phyloP scores from a whole-genome alignment of 495 filamentous ascomycete species.

The Rhizodiscina lignyota region DNA sequence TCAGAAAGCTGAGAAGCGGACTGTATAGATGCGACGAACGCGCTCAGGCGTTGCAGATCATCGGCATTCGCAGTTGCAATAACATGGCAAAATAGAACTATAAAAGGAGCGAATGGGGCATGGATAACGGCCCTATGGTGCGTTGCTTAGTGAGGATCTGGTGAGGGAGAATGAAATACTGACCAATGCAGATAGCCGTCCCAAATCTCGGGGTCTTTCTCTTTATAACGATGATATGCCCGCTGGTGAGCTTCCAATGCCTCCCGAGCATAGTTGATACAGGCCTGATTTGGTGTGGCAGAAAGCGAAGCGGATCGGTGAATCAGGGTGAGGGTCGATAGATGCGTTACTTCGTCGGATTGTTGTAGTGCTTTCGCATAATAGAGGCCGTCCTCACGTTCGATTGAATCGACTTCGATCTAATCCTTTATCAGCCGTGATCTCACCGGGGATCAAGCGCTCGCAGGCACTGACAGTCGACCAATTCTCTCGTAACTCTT shows the following conservation, averaged over 20 bases:
- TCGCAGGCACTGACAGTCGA: neutral
- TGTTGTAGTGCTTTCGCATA: conserved; percentile 26
- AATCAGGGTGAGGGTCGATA: conserved; percentile 37
- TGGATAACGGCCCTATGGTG: conserved; percentile 40
- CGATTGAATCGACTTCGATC: too few relatives aligned
- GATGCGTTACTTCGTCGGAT: conserved; percentile 37
- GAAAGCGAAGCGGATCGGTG: conserved; percentile 43
- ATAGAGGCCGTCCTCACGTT: too few relatives aligned
- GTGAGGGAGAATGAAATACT: conserved; percentile 2
- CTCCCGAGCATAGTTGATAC: conserved; percentile 39
- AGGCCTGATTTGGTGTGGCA: conserved; percentile 38
- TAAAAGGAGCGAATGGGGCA: conserved; percentile 51
- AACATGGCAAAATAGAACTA: conserved; percentile 53
- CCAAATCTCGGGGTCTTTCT: conserved; percentile 25
- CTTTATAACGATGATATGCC: conserved; percentile 31
- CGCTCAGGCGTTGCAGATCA: conserved; percentile 35
- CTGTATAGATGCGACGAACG: conserved; percentile 40
- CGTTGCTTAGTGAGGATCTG: neutral
- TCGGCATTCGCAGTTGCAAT: conserved; percentile 28
- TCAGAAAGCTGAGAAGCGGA: conserved; percentile 34
- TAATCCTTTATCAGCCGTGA: too few relatives aligned
- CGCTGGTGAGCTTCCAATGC: conserved; percentile 36
- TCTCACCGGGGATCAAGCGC: conserved; percentile 1
- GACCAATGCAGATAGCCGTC: conserved; percentile 49
- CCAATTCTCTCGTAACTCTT: conserved; percentile 1